Evolutionary conservation across 2,329 filamentous ascomycete genomes (phyloP).

Genomic region (Drechmeria coniospora): DNA sequence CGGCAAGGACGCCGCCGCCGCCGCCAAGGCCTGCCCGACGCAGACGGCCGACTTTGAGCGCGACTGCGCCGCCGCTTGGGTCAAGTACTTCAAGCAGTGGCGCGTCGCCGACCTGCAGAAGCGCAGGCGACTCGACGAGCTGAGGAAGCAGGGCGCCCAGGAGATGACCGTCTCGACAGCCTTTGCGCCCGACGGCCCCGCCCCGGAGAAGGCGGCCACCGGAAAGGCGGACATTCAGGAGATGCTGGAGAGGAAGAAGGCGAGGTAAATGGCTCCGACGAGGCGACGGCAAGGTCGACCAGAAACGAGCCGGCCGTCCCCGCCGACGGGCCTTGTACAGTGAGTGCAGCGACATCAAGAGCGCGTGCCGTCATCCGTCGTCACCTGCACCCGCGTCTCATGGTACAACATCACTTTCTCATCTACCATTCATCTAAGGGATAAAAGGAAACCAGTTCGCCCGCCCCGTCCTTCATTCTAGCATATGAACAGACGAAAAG

Average conservation of each 20-base stretch:
- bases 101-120: constrained; percentile 85
- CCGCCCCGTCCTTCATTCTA: neutral
- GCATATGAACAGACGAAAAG: neutral
- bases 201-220: constrained; percentile 13
- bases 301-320: too few species aligned
- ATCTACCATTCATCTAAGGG: constrained; percentile 1
- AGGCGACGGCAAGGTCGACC: too few species aligned
- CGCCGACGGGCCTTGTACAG: too few species aligned
- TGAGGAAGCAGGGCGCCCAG: constrained; percentile 58
- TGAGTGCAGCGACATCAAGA: too few species aligned
- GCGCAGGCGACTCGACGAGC: constrained; percentile 58
- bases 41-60: constrained; percentile 51
- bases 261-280: too few species aligned
- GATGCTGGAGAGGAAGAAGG: constrained; percentile 21
- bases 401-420: neutral
- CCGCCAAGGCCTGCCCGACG: constrained; percentile 22
- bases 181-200: constrained; percentile 20
- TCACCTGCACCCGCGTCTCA: too few species aligned
- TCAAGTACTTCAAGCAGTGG: constrained; percentile 96
- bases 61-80: constrained; percentile 85
- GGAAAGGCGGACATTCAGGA: constrained; percentile 23
- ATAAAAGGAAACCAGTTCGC: neutral
- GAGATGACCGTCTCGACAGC: constrained; percentile 32
- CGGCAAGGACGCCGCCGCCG: constrained; percentile 24
- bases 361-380: too few species aligned